phyloP scores from a whole-genome alignment of 805 yeast species.

The Candida wancherniae region DNA sequence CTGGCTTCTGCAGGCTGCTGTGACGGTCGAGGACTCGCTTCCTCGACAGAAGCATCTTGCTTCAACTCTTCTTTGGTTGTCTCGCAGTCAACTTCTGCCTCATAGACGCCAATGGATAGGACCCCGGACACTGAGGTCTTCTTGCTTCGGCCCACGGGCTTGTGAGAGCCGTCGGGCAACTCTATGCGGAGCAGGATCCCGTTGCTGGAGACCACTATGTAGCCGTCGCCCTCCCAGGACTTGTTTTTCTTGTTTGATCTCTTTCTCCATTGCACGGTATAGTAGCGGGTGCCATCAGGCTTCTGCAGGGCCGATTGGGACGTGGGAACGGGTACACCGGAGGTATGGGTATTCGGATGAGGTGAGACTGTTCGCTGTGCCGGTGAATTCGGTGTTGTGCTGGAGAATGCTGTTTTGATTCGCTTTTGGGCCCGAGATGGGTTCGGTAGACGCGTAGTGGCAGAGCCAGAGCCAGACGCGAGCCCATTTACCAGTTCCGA shows the following conservation, averaged over 20 bases:
- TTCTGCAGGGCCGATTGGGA: no score
- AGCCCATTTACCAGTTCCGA: no score
- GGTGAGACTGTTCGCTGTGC: no score
- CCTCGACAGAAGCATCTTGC: background rate
- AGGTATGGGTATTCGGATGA: no score
- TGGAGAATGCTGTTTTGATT: no score
- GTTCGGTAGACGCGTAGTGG: no score
- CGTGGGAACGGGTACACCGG: no score
- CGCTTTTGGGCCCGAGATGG: no score
- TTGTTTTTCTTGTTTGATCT: conserved; percentile 73
- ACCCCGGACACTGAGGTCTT: conserved; percentile 20
- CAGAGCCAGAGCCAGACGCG: no score
- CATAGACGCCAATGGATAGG: conserved; percentile 52
- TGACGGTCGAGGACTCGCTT: no score
- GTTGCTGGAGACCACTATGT: conserved; percentile 31
- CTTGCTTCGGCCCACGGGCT: conserved; percentile 15
- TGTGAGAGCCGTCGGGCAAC: conserved; percentile 19
- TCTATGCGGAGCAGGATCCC: conserved; percentile 26
- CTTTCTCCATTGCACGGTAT: conserved; percentile 62
- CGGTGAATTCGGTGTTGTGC: no score
- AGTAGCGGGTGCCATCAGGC: conserved; percentile 9
- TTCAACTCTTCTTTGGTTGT: conserved; percentile 8
- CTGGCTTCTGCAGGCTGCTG: no score
- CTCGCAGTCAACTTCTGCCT: conserved; percentile 51
- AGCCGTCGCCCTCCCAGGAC: conserved; percentile 94